Evolutionary conservation across 2,329 filamentous ascomycete genomes (phyloP).

Genomic region (Fusarium euwallaceae): DNA sequence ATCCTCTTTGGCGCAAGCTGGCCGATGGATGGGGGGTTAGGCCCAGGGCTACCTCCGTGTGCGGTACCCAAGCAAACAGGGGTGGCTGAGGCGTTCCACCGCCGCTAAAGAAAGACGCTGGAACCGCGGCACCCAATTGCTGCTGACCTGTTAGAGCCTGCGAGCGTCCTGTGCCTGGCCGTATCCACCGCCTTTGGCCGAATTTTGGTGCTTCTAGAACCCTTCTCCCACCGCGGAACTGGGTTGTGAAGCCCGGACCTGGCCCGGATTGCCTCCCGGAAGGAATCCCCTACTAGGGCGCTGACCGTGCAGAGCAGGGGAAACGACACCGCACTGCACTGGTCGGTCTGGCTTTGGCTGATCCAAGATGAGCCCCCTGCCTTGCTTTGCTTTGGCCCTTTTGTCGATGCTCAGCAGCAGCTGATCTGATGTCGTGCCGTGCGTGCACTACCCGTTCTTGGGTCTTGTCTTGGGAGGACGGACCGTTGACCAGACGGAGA

Average conservation of each 20-base stretch:
- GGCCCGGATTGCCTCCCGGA: conserved; percentile 39
- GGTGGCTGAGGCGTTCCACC: conserved; percentile 42
- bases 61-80: conserved; percentile 22
- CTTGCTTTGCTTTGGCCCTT: conserved; percentile 19
- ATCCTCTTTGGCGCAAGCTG: conserved; percentile 46
- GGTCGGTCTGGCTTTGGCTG: conserved; percentile 13
- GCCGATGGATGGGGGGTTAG: conserved; percentile 38
- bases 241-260: conserved; percentile 38
- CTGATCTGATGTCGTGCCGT: not conserved
- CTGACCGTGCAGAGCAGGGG: conserved; percentile 37
- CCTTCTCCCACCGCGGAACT: conserved; percentile 48
- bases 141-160: conserved; percentile 12
- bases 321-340: conserved; percentile 4
- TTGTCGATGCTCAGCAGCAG: conserved; percentile 18
- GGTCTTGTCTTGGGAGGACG: not conserved
- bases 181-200: conserved; percentile 32
- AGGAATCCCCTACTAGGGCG: conserved; percentile 15
- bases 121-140: conserved; percentile 27
- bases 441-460: conserved; percentile 1
- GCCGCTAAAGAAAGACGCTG: conserved; percentile 37
- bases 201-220: conserved; percentile 48
- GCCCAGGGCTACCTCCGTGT: conserved; percentile 33
- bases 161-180: conserved; percentile 32
- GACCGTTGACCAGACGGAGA: not conserved
- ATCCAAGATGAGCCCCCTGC: conserved; percentile 12